Evolutionary conservation across 2,329 filamentous ascomycete species (phyloP).

Genomic region (Fusarium cyanostomum): DNA sequence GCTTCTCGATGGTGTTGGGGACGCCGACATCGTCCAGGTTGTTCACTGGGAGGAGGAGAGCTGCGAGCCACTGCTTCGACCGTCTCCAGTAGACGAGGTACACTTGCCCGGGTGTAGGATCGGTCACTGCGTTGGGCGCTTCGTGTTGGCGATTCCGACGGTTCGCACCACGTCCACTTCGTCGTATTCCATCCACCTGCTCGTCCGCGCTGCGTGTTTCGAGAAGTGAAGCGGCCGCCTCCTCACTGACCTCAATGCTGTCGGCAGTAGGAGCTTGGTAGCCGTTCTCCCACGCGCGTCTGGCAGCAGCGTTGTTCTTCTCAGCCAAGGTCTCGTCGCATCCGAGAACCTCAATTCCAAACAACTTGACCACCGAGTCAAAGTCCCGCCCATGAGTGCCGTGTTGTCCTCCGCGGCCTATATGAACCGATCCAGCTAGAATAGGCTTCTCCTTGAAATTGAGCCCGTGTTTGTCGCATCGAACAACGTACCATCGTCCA

Average conservation of each 20-base stretch:
- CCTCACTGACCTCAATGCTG: slow-evolving; percentile 5
- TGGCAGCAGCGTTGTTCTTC: slow-evolving; percentile 18
- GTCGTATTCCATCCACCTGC: background rate
- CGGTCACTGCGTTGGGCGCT: background rate
- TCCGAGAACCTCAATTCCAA: slow-evolving; percentile 21
- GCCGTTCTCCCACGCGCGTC: slow-evolving; percentile 2
- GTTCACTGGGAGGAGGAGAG: slow-evolving; percentile 14
- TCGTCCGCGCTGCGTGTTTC: background rate
- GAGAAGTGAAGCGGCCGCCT: background rate
- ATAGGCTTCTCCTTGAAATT: slow-evolving; percentile 24
- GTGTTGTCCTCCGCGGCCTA: slow-evolving; percentile 13
- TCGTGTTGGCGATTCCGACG: background rate
- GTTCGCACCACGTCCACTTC: background rate
- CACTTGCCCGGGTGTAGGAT: slow-evolving; percentile 17
- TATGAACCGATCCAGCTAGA: slow-evolving; percentile 7
- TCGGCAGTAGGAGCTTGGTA: slow-evolving; percentile 2
- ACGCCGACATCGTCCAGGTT: slow-evolving; percentile 11
- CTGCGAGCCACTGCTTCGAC: slow-evolving; percentile 19
- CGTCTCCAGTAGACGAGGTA: slow-evolving; percentile 23
- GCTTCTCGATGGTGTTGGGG: background rate
- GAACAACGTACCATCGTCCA: slow-evolving; percentile 26
- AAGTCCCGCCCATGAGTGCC: background rate
- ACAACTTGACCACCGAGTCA: slow-evolving; percentile 6
- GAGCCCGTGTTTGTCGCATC: slow-evolving; percentile 22
- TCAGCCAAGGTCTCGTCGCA: slow-evolving; percentile 20